phyloP scores from a whole-genome alignment of 805 yeast genomes.

The Saccharomycopsis schoenii region DNA sequence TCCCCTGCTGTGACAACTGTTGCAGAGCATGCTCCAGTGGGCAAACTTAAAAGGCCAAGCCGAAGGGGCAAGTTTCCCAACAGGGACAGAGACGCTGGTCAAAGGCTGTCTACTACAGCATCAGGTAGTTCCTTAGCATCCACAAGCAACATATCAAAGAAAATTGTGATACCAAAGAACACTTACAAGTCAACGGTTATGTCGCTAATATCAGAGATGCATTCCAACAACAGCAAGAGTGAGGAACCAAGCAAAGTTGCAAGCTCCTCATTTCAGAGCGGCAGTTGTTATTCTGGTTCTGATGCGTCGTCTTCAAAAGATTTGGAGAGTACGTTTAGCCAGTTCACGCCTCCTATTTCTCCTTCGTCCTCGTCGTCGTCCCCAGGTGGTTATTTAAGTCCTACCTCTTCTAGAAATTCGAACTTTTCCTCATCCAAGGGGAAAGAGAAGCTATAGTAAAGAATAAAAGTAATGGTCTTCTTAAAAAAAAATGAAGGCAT shows the following conservation, averaged over 20 bases:
- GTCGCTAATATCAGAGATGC: slow-evolving; percentile 21
- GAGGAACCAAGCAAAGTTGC: background rate
- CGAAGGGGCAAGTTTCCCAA: slow-evolving; percentile 14
- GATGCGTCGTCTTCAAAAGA: background rate
- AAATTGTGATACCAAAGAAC: background rate
- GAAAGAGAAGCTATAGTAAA: background rate
- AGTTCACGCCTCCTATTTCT: background rate
- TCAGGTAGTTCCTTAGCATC: background rate
- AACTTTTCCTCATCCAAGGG: background rate
- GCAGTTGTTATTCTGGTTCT: background rate
- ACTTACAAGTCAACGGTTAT: slow-evolving; percentile 12
- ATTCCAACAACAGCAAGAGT: slow-evolving; percentile 12
- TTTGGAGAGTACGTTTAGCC: background rate
- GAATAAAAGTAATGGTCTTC: too few relatives aligned
- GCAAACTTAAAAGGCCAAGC: slow-evolving; percentile 22
- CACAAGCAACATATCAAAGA: background rate
- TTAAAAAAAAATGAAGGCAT: too few relatives aligned
- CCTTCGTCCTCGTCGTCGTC: background rate
- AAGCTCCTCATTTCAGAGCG: background rate
- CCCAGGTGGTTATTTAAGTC: background rate
- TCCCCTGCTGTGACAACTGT: background rate
- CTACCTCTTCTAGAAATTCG: background rate
- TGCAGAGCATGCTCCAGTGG: slow-evolving; percentile 4
- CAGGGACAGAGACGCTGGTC: background rate
- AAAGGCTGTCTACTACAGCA: background rate